These are phyloP conservation scores for Flaveria floridana DNA, from an alignment of 140 eudicot species.

Conservation along the genomic window DNA sequence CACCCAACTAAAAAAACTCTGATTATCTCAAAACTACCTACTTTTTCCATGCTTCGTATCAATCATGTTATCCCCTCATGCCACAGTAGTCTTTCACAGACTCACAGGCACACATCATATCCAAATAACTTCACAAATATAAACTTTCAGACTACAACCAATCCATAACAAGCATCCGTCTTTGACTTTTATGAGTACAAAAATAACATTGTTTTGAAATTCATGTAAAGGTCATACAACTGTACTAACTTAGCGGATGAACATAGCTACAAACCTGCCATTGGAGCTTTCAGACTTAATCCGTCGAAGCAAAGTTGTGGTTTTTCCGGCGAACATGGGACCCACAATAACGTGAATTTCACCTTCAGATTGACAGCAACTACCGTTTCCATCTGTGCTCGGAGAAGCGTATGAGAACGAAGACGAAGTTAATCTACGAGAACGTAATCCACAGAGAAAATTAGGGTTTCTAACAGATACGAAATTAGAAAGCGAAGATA, in stretches of 20 bases:
- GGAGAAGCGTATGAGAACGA: slow-evolving; percentile 21
- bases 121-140: background rate
- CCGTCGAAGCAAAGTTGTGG: slow-evolving; percentile 76
- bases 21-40: background rate
- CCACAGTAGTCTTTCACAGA: background rate
- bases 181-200: too few species aligned
- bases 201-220: too few species aligned
- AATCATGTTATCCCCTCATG: background rate
- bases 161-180: background rate
- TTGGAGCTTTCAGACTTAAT: slow-evolving; percentile 57
- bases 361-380: slow-evolving; percentile 43
- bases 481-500: slow-evolving; percentile 27
- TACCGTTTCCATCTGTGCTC: slow-evolving; percentile 22
- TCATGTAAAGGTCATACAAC: background rate
- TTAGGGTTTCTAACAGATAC: slow-evolving; percentile 30
- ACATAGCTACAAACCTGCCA: slow-evolving; percentile 67
- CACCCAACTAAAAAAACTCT: background rate
- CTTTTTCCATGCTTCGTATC: background rate
- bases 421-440: slow-evolving; percentile 19
- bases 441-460: slow-evolving; percentile 18
- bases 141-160: background rate
- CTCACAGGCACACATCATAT: background rate
- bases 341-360: slow-evolving; percentile 91
- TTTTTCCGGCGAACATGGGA: slow-evolving; percentile 96
- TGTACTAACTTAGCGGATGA: background rate